Percentiles rank a stretch among this genome's conserved stretches.
Conservation (phyloP, 1,284 basidiomycete genomes). For the Apiotrichum porosum region DNA sequence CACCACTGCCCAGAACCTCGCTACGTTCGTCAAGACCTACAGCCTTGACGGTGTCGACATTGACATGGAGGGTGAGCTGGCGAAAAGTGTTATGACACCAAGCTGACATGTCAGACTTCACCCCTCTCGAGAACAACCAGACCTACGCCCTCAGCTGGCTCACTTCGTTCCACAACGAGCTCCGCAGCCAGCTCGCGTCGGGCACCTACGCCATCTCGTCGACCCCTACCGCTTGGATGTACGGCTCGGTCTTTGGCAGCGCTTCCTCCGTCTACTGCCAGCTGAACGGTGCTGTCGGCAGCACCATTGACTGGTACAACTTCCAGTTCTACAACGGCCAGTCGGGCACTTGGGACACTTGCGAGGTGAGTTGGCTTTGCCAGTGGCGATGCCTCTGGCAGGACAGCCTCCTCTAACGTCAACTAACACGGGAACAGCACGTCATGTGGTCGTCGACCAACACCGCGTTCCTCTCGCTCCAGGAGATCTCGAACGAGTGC, state of each 20-base stretch:
- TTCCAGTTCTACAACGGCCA: slow-evolving; percentile 48
- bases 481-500: slow-evolving; percentile 13
- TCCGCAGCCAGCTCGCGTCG: slow-evolving; percentile 35
- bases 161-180: slow-evolving; percentile 39
- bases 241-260: slow-evolving; percentile 11
- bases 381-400: neutral
- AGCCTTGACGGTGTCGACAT: slow-evolving; percentile 54
- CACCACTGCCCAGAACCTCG: slow-evolving; percentile 39
- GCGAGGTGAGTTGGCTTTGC: slow-evolving; percentile 5
- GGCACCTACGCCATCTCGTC: slow-evolving; percentile 42
- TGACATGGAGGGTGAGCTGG: slow-evolving; percentile 48
- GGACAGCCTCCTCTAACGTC: no score
- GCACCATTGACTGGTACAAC: slow-evolving; percentile 31
- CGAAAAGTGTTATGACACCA: no score
- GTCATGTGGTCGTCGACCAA: slow-evolving; percentile 7
- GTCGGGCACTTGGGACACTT: slow-evolving; percentile 16
- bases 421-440: no score
- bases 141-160: slow-evolving; percentile 16
- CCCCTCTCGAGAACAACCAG: slow-evolving; percentile 6
- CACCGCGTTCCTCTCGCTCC: slow-evolving; percentile 12
- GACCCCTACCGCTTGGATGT: slow-evolving; percentile 27
- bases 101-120: slow-evolving; percentile 8
- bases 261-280: slow-evolving; percentile 32
- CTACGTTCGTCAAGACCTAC: slow-evolving; percentile 47
- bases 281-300: slow-evolving; percentile 36